Conservation (phyloP, 176 grass and related monocot species). For the Musa beccarii region DNA sequence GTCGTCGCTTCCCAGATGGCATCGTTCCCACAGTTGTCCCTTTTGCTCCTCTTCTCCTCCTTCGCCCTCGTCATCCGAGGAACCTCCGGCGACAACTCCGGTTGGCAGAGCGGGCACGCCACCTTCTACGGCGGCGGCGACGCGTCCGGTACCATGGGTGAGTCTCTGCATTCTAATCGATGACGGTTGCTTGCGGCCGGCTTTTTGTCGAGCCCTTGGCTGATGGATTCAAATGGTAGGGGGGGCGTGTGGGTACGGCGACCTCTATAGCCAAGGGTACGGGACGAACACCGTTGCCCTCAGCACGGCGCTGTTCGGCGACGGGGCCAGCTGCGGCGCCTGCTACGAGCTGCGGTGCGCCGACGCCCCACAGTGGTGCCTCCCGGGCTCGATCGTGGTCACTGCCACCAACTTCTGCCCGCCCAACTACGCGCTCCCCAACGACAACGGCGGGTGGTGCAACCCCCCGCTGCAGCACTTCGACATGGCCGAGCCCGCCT, state of each 20-base stretch:
- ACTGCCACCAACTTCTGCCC: slow-evolving; percentile 79
- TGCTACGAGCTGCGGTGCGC: slow-evolving; percentile 58
- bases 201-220: no score
- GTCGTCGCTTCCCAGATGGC: no score
- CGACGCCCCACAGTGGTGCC: slow-evolving; percentile 35
- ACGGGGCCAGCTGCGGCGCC: slow-evolving; percentile 55
- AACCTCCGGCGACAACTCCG: no score
- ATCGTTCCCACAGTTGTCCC: no score
- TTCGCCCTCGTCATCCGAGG: no score
- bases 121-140: no score
- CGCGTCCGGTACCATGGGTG: no score
- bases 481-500: slow-evolving; percentile 63
- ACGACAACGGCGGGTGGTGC: slow-evolving; percentile 64
- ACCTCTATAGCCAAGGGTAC: slow-evolving; percentile 69
- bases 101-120: no score
- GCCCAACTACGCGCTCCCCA: slow-evolving; percentile 49
- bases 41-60: no score
- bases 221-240: no score
- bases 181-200: no score
- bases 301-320: slow-evolving; percentile 37
- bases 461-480: slow-evolving; percentile 74
- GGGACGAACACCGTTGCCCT: slow-evolving; percentile 41
- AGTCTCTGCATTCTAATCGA: no score
- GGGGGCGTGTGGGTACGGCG: slow-evolving; percentile 51
- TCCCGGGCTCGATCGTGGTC: slow-evolving; percentile 42